These are phyloP conservation scores for Alnus glutinosa DNA, from an alignment of 306 rosid genomes.

Conservation along the genomic window DNA sequence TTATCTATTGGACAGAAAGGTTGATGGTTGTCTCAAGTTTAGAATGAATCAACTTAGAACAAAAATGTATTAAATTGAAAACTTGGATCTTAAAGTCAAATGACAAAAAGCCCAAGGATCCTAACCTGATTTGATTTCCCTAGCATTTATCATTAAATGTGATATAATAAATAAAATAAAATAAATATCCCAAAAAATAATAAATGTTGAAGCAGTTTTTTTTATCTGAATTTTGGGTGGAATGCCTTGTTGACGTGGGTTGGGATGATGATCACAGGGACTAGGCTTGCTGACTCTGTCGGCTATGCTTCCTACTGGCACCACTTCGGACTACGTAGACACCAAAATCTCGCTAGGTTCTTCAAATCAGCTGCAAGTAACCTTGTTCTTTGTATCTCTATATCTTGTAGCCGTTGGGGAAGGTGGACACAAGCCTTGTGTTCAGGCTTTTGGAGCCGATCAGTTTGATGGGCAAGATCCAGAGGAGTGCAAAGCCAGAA, in stretches of 20 bases:
- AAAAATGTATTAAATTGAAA: too few relatives aligned
- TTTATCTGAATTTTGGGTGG: not conserved
- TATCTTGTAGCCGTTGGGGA: conserved; percentile 49
- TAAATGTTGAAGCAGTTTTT: too few relatives aligned
- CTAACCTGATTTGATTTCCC: too few relatives aligned
- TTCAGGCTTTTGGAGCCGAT: conserved; percentile 59
- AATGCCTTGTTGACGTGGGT: not conserved
- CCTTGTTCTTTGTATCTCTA: conserved; percentile 44
- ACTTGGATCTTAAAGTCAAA: too few relatives aligned
- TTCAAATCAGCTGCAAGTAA: conserved; percentile 21
- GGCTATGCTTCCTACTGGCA: conserved; percentile 34
- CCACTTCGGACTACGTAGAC: conserved; percentile 10
- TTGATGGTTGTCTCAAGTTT: too few relatives aligned
- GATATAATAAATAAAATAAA: too few relatives aligned
- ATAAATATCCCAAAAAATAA: too few relatives aligned
- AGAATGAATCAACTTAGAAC: too few relatives aligned
- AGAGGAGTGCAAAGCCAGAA: conserved; percentile 45
- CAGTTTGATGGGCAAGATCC: conserved; percentile 50
- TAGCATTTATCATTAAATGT: too few relatives aligned
- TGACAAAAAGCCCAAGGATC: too few relatives aligned
- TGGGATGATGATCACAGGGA: conserved; percentile 29
- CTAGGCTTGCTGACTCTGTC: conserved; percentile 44
- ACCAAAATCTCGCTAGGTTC: conserved; percentile 10
- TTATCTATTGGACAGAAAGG: too few relatives aligned
- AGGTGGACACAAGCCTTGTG: conserved; percentile 62